phyloP scores from a whole-genome alignment of 768 basidiomycete species.

The Ramaria sp. region DNA sequence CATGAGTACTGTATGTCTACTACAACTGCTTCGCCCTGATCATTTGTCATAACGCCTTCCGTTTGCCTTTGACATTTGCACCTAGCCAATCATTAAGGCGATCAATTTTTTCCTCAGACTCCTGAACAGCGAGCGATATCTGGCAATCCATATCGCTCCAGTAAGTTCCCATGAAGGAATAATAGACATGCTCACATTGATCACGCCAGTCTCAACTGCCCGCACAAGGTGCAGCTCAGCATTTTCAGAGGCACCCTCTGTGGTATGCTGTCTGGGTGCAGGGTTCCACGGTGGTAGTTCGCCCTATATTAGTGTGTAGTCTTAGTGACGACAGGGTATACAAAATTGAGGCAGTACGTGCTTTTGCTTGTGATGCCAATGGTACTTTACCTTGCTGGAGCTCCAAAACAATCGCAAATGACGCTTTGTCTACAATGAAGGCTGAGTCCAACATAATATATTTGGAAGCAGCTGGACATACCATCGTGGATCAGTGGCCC shows the following conservation, averaged over 20 bases:
- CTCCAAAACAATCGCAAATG: constrained; percentile 79
- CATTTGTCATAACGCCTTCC: background rate
- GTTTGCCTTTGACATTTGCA: constrained; percentile 3
- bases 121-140: constrained; percentile 72
- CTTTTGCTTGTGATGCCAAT: constrained; percentile 38
- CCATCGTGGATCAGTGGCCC: constrained; percentile 46
- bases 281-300: constrained; percentile 77
- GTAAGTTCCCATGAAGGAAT: background rate
- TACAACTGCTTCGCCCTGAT: too few species aligned
- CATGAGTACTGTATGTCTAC: too few species aligned
- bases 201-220: constrained; percentile 74
- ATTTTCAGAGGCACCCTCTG: constrained; percentile 48
- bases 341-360: constrained; percentile 5
- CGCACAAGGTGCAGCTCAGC: constrained; percentile 68
- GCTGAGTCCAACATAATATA: background rate
- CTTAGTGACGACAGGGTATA: background rate
- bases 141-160: constrained; percentile 16
- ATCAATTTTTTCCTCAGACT: constrained; percentile 62
- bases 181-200: constrained; percentile 45
- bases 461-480: background rate
- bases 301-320: constrained; percentile 19
- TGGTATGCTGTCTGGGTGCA: constrained; percentile 59
- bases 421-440: constrained; percentile 43
- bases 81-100: constrained; percentile 3
- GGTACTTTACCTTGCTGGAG: constrained; percentile 58